Evolutionary conservation across 1,284 basidiomycete genomes (phyloP).

Genomic region (Heliocybe sulcata): DNA sequence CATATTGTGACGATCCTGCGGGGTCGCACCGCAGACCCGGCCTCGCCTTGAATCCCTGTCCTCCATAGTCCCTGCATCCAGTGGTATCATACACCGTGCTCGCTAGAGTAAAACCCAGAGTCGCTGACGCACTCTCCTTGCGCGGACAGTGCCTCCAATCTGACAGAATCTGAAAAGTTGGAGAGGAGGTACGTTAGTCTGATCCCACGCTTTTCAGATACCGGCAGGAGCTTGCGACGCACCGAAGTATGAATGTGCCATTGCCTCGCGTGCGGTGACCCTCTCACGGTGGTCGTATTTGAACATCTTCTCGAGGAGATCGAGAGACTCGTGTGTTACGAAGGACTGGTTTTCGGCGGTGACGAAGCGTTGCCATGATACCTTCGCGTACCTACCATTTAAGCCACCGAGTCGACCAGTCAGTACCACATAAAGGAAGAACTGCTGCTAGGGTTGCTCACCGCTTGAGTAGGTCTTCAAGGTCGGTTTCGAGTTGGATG

Average conservation of each 20-base stretch:
- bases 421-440: too few relatives aligned
- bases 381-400: conserved; percentile 53
- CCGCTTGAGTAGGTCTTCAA: conserved; percentile 59
- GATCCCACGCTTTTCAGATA: background rate
- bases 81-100: conserved; percentile 4
- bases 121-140: conserved; percentile 39
- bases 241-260: conserved; percentile 77
- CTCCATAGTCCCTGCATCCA: too few relatives aligned
- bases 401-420: conserved; percentile 4
- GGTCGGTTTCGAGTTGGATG: conserved; percentile 70
- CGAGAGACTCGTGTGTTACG: conserved; percentile 69
- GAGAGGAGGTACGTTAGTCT: background rate
- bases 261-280: conserved; percentile 74
- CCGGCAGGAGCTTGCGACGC: conserved; percentile 20
- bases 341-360: conserved; percentile 69
- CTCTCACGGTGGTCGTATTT: conserved; percentile 83
- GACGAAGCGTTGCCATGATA: conserved; percentile 71
- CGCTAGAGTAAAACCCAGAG: conserved; percentile 42
- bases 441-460: conserved; percentile 15
- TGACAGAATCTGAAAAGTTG: conserved; percentile 30
- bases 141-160: conserved; percentile 33
- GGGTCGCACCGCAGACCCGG: too few relatives aligned
- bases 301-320: conserved; percentile 80
- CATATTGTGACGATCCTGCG: background rate
- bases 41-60: too few relatives aligned